Base-by-base conservation (phyloP, 2,329 filamentous ascomycete species). In the Claviceps quebecensis region DNA sequence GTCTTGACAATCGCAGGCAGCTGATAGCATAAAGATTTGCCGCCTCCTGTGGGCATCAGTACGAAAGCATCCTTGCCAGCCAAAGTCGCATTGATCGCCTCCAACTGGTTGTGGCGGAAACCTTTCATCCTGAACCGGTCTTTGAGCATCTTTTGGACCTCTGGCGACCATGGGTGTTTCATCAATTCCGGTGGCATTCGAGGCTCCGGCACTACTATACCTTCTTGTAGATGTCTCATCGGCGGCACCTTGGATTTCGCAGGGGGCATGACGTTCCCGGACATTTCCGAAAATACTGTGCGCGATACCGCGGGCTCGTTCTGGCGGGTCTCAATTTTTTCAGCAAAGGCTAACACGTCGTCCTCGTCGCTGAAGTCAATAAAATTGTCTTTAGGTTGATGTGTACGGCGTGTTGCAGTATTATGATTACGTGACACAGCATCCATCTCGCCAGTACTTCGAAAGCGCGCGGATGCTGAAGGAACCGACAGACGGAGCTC, bases 11-110 rank as follows among this genome's bases (percentile, higher is more conserved):
- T 78, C 2, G 93, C 87, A 14, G 93, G 94, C 13, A 98, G 71
- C 65, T 98, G 94, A 64, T 98, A 98, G 65, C 93, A 97, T 1
- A 98, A 74, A 1, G 91, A 97, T 64, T 98, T 98, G 43, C 93
- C 93, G 54, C 93, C 93, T 50, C 93, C 93, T 0, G 93, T 98
- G 2, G 94, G 93, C 93, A 98, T 98, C 40, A 98, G 73, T 16
- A 98, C 86, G 64, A 98, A 98, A 0, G 86, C 84, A 67, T 98
- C 91, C 56, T 91, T 83, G 3, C 91, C 93, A 34, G 72, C 75
- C 45, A 98, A 72, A 0, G 93, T 97, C 1, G 90, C 85, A 65
- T 98, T 97, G 65, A 98, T 96, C 14, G 93, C 90, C 66, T 97
- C 87, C 1, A 97, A 75, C 63, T 98, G 93, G 62, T 96, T 93